phyloP scores from a whole-genome alignment of 2,329 filamentous ascomycete genomes.

The Paraconiothyrium sp. region DNA sequence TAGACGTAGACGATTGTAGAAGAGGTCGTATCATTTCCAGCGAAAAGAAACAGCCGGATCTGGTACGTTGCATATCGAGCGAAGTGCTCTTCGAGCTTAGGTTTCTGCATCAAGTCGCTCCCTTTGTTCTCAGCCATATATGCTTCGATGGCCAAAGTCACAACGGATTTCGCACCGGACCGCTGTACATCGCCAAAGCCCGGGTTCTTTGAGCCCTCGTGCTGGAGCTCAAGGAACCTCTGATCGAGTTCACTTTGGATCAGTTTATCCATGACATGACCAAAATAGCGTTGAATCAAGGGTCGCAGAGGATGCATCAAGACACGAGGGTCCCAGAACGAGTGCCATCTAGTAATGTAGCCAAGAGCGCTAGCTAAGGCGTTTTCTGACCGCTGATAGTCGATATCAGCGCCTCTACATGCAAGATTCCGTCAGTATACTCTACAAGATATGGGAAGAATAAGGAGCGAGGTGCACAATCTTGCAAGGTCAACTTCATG shows the following conservation, averaged over 20 bases:
- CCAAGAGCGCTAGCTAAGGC: constrained; percentile 9
- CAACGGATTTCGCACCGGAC: constrained; percentile 13
- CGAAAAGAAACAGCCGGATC: constrained; percentile 41
- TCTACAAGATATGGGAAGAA: background rate
- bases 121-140: constrained; percentile 15
- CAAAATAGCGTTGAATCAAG: constrained; percentile 18
- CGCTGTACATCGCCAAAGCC: background rate
- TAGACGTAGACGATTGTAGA: constrained; percentile 37
- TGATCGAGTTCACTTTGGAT: constrained; percentile 19
- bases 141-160: constrained; percentile 17
- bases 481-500: constrained; percentile 20
- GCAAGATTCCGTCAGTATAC: background rate
- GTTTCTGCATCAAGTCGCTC: background rate
- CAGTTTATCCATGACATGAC: constrained; percentile 9
- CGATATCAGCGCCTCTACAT: constrained; percentile 13
- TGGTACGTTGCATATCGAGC: constrained; percentile 28
- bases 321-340: constrained; percentile 22
- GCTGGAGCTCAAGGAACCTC: constrained; percentile 7
- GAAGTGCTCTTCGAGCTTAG: constrained; percentile 28
- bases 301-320: constrained; percentile 20
- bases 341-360: constrained; percentile 22
- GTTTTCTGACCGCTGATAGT: constrained; percentile 21
- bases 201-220: background rate
- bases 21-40: constrained; percentile 42
- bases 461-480: background rate